phyloP scores from a whole-genome alignment of 176 grass and related monocot species.

The Avena sativa region DNA sequence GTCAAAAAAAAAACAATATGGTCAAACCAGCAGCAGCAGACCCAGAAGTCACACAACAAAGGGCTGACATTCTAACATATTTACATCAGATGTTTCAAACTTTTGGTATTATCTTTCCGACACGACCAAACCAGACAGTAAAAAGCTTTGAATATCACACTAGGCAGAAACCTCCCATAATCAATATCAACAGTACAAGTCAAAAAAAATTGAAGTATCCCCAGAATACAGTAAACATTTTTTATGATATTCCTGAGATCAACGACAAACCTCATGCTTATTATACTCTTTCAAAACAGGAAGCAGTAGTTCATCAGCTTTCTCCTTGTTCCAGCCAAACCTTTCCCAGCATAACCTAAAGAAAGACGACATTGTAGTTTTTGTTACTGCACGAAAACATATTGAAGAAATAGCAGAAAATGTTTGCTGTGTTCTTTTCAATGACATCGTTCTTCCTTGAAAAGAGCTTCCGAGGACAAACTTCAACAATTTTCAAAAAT shows the following conservation, averaged over 20 bases:
- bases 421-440: background rate
- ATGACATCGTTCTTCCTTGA: background rate
- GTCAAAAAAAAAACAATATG: background rate
- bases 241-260: constrained; percentile 26
- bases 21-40: constrained; percentile 5
- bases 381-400: constrained; percentile 11
- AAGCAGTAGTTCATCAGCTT: constrained; percentile 88
- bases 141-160: constrained; percentile 6
- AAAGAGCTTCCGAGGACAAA: background rate
- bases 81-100: background rate
- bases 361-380: constrained; percentile 24
- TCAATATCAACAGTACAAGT: background rate
- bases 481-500: background rate
- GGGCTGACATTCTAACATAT: background rate
- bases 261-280: constrained; percentile 72
- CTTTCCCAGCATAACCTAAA: constrained; percentile 94
- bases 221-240: constrained; percentile 34
- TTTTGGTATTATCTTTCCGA: background rate
- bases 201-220: background rate
- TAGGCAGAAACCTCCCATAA: constrained; percentile 26
- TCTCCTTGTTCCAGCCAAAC: constrained; percentile 95
- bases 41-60: constrained; percentile 9
- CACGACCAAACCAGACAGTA: constrained; percentile 11
- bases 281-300: constrained; percentile 96
- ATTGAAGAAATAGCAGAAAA: constrained; percentile 24